Evolutionary conservation across 495 filamentous ascomycete species (phyloP).

Genomic region (Penicillium ochrochloron): DNA sequence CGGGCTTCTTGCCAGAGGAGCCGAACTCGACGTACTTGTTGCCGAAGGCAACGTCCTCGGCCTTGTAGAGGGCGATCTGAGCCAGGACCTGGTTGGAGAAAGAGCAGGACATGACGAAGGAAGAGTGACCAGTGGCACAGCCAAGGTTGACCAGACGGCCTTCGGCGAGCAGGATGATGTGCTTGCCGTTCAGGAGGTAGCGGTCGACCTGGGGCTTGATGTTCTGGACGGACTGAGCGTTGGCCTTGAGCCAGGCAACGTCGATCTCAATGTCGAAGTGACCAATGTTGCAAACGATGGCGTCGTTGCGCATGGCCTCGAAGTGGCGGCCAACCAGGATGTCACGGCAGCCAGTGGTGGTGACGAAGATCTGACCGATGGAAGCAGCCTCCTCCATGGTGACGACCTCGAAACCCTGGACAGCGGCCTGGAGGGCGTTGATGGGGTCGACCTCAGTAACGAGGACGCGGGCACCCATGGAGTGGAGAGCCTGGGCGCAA

Average conservation of each 20-base stretch:
- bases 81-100: constrained; percentile 99
- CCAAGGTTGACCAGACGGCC: constrained; percentile 98
- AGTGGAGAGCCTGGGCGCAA: constrained; percentile 91
- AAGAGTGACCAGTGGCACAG: constrained; percentile 98
- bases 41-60: constrained; percentile 81
- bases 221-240: constrained; percentile 88
- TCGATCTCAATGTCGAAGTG: constrained; percentile 99
- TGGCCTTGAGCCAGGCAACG: constrained; percentile 99
- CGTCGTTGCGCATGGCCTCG: constrained; percentile 96
- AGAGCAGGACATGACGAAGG: constrained; percentile 99
- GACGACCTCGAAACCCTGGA: constrained; percentile 93
- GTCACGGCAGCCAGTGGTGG: constrained; percentile 98
- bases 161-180: constrained; percentile 98
- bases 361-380: constrained; percentile 96
- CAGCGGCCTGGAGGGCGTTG: constrained; percentile 98
- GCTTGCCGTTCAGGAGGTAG: constrained; percentile 92
- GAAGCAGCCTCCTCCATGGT: constrained; percentile 96
- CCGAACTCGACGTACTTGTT: constrained; percentile 96
- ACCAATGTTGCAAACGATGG: constrained; percentile 99
- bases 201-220: constrained; percentile 99
- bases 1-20: constrained; percentile 83
- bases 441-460: constrained; percentile 98
- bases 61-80: constrained; percentile 98
- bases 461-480: constrained; percentile 96
- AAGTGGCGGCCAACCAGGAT: constrained; percentile 93